Evolutionary conservation across 352 stramenopile species (phyloP), one percentile per base, ranked within the genome.

Genomic region (Phytophthora rubi): DNA sequence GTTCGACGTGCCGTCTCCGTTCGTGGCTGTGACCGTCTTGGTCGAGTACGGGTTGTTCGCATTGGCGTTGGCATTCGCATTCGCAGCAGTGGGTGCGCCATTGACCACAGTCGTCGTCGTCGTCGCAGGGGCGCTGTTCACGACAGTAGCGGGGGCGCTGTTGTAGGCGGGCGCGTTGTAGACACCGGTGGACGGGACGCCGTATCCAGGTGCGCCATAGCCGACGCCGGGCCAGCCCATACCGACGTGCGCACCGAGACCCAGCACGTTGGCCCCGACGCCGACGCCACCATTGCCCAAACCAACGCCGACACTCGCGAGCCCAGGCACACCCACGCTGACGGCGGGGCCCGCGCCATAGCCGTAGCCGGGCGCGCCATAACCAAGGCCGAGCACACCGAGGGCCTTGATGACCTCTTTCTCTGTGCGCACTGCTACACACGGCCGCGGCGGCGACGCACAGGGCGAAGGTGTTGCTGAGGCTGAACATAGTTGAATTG

Each of bases 221-320:
- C 37, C 57, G 13, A 63, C 57, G 23, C 44, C 33, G 4, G 42
- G 37, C 7, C 47, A 28, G 1, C 42, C 42, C 28, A 55, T 26
- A 28, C 56, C 44, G 28, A 63, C 57, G 23, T 30, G 9, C 18
- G 49, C 18, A 21, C 28, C 44, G 10, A 54, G 18, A 6, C 44
- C 57, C 12, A 21, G 18, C n/a, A 63, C 44, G 26, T 55, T 55
- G 44, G 44, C 56, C 5, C 55, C 55, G 16, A 62, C 55, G 18
- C 56, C 42, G 32, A 26, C 23, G 23, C 23, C 23, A 3, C 23
- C 23, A 26, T 26, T 26, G 23, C 23, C 23, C 23, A 26, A 1
- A 26, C 23, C 23, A 3, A 26, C 23, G 23, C 23, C 23, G 23
- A 26, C 23, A 26, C 23, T 26, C 23, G 23, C 23, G 23, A 26